Evolutionary conservation across 495 filamentous ascomycete species (phyloP).

Genomic region (Neurospora hispaniola): DNA sequence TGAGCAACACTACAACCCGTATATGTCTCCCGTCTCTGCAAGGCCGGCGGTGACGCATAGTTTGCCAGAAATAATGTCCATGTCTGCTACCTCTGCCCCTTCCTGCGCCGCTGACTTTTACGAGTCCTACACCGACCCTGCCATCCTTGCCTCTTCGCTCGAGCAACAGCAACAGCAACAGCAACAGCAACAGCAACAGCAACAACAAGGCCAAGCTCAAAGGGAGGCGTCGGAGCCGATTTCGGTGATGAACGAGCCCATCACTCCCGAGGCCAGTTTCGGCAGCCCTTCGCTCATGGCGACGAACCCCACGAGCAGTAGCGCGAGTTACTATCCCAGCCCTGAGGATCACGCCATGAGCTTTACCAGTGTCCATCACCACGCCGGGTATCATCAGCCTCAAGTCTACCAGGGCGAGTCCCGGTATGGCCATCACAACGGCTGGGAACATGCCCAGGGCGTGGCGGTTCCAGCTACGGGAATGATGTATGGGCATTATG

Average conservation of each 20-base stretch:
- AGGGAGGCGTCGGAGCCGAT: not conserved
- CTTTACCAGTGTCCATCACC: not conserved
- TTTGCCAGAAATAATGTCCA: not conserved
- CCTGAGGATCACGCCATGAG: not conserved
- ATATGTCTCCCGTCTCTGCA: conserved; percentile 2
- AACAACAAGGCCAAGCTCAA: not conserved
- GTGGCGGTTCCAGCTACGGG: not conserved
- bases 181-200: not conserved
- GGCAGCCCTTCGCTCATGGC: conserved; percentile 1
- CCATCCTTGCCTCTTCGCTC: not conserved
- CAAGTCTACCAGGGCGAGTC: not conserved
- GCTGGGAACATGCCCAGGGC: not conserved
- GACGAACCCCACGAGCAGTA: not conserved
- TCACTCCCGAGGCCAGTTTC: conserved; percentile 9
- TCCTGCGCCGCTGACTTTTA: not conserved
- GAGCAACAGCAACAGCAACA: not conserved
- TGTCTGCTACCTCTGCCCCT: not conserved
- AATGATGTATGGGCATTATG: not conserved
- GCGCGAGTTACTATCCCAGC: not conserved
- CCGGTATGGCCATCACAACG: not conserved
- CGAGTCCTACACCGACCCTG: not conserved
- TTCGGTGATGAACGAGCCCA: conserved; percentile 7
- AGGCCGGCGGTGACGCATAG: not conserved
- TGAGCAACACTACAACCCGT: not conserved
- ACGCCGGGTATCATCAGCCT: not conserved